A percentile compares a stretch with the other conserved stretches of the same genome.
phyloP scores from a whole-genome alignment of 192 early-diverging fungal species.

The Gonapodya sp. region DNA sequence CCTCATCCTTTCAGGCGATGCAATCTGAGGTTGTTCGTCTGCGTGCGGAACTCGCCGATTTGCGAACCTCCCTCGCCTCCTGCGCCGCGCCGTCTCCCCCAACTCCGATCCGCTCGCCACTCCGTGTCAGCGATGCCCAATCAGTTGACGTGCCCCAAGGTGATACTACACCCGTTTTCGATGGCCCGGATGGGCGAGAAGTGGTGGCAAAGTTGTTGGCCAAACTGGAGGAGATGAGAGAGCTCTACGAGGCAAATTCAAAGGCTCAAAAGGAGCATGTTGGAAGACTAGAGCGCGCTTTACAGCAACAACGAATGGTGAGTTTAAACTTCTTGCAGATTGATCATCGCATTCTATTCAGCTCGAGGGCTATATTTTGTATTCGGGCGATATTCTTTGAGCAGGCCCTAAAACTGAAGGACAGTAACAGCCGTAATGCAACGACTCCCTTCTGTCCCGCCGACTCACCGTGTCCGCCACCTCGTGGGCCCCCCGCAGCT shows the following conservation, averaged over 20 bases:
- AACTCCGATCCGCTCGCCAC: neutral
- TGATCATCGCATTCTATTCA: neutral
- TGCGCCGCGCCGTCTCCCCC: neutral
- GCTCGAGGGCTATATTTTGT: neutral
- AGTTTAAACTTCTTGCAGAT: neutral
- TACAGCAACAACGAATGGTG: neutral
- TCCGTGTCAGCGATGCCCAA: neutral
- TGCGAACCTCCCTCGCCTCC: neutral
- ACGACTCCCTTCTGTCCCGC: neutral
- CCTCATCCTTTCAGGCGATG: neutral
- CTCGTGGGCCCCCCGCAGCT: neutral
- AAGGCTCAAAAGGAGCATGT: neutral
- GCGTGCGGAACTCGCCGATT: neutral
- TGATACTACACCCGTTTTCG: neutral
- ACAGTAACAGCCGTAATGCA: neutral
- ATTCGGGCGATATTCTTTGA: neutral
- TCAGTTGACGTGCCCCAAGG: neutral
- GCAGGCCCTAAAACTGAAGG: neutral
- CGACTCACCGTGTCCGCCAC: neutral
- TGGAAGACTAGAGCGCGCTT: neutral
- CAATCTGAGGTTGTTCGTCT: neutral
- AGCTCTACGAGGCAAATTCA: neutral
- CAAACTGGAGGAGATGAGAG: neutral
- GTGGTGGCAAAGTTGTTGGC: neutral
- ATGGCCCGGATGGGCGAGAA: neutral